These are phyloP conservation scores for Microbotryum intermedium DNA, from an alignment of 1,284 basidiomycete species.

Conservation along the genomic window DNA sequence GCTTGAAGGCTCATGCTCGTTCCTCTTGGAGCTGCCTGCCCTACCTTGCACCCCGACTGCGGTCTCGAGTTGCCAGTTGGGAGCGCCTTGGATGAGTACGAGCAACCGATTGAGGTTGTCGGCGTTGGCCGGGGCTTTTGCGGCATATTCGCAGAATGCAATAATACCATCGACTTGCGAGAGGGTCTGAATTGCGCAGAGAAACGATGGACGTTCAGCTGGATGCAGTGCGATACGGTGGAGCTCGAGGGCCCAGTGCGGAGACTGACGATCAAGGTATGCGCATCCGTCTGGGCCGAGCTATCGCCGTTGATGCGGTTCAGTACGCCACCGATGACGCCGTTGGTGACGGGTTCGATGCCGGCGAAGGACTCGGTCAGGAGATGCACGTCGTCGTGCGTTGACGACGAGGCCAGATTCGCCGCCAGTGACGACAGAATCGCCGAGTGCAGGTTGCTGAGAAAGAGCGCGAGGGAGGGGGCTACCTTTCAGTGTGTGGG, in stretches of 20 bases:
- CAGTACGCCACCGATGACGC: slow-evolving; percentile 21
- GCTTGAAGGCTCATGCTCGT: background rate
- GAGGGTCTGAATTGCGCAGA: slow-evolving; percentile 39
- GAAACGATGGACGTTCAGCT: slow-evolving; percentile 46
- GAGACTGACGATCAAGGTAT: slow-evolving; percentile 8
- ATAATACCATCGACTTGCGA: slow-evolving; percentile 30
- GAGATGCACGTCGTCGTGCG: slow-evolving; percentile 28
- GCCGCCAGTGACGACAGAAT: slow-evolving; percentile 70
- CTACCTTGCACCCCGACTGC: slow-evolving; percentile 46
- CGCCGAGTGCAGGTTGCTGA: slow-evolving; percentile 62
- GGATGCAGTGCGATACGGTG: background rate
- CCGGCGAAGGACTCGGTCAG: slow-evolving; percentile 16
- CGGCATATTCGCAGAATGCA: slow-evolving; percentile 27
- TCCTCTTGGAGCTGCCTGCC: slow-evolving; percentile 50
- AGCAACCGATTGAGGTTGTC: slow-evolving; percentile 15
- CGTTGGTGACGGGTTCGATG: slow-evolving; percentile 5
- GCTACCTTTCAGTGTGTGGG: no score
- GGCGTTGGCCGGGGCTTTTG: background rate
- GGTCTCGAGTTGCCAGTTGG: slow-evolving; percentile 62
- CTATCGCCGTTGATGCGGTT: slow-evolving; percentile 10
- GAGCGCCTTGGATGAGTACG: slow-evolving; percentile 54
- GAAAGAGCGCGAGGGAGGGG: no score
- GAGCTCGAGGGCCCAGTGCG: background rate
- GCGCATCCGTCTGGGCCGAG: slow-evolving; percentile 54
- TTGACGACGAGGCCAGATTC: slow-evolving; percentile 44